Percentiles rank a stretch among this genome's conserved stretches.
phyloP scores from a whole-genome alignment of 1,139 yeast genomes.

The Saccharomyces hybrid region DNA sequence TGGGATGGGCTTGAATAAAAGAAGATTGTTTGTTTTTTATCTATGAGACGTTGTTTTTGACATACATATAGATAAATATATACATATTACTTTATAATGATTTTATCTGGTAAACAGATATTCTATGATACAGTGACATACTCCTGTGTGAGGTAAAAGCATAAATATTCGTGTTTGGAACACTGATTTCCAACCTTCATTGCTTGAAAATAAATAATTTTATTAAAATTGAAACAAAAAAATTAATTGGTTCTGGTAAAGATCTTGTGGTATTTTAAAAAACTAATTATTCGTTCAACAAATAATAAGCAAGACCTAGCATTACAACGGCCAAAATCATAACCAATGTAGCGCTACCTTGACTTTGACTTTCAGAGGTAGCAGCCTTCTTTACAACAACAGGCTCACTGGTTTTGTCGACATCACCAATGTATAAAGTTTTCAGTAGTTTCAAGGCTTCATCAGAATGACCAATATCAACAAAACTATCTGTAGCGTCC shows the following conservation, averaged over 20 bases:
- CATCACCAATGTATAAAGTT: conserved; percentile 61
- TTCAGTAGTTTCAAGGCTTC: conserved; percentile 78
- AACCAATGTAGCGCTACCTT: conserved; percentile 35
- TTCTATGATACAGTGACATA: background rate
- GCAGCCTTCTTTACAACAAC: conserved; percentile 12
- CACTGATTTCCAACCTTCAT: background rate
- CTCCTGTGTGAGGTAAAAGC: background rate
- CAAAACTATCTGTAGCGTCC: conserved; percentile 91
- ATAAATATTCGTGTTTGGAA: background rate
- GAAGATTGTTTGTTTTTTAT: background rate
- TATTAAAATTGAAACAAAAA: background rate
- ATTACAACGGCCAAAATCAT: conserved; percentile 46
- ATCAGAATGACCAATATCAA: conserved; percentile 96
- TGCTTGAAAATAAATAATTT: background rate
- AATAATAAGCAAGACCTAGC: conserved; percentile 51
- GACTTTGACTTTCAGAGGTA: conserved; percentile 28
- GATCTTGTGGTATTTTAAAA: background rate
- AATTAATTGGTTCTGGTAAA: background rate
- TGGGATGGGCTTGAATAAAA: background rate
- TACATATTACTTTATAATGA: background rate
- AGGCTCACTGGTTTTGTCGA: conserved; percentile 38
- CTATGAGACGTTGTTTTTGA: background rate
- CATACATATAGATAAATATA: background rate
- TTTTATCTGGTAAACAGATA: background rate
- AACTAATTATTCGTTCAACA: conserved; percentile 21